Base-by-base conservation (phyloP, 495 filamentous ascomycete species). In the Xylaria cubensis region DNA sequence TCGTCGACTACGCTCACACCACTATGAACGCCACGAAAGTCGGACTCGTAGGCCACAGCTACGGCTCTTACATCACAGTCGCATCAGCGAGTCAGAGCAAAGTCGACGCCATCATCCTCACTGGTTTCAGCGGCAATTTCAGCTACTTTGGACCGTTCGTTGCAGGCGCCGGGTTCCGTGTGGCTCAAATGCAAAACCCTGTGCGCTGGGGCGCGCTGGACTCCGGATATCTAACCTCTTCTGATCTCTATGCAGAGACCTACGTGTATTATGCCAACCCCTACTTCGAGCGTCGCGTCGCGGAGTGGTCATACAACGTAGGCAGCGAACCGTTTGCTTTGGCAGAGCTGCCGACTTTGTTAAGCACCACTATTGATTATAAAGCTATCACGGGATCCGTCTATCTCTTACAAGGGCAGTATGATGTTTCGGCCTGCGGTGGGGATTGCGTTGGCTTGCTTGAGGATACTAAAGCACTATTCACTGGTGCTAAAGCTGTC, bases 1-100 rank as follows among this genome's bases (percentile, higher is more conserved):
- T 78, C 55, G 64, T 77, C 39, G 70, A 75, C 56, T 77, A 78
- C 13, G 76, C 71, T 70, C 71, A 66, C 26, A n/a, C 64, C 53
- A 51, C 63, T 13, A 51, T 56, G 19, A 73, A 78, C 19, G 72
- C 73, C 15, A 76, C 50, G 13, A 78, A 77, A 50, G 58, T 80
- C 8, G 76, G 73, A 0, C 78, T 77, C 26, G 58, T 80, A 0
- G 79, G 79, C 24, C 79, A 80, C 67, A 79, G 78, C 48, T 79
- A 78, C 58, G 78, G 78, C 48, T 71, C 78, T 1, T 79, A 78
- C 61, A 62, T 79, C 12, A 70, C 73, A 34, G 66, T 69, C 44
- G 78, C 74, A 21, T 73, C 74, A 13, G 75, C 76, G 17, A 51
- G 62, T 5, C 67, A 72, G 55, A 73, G 70, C 13, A 64, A 50